These are phyloP conservation scores for Amylocystis lapponica DNA, from an alignment of 768 basidiomycete species.

Conservation along the genomic window DNA sequence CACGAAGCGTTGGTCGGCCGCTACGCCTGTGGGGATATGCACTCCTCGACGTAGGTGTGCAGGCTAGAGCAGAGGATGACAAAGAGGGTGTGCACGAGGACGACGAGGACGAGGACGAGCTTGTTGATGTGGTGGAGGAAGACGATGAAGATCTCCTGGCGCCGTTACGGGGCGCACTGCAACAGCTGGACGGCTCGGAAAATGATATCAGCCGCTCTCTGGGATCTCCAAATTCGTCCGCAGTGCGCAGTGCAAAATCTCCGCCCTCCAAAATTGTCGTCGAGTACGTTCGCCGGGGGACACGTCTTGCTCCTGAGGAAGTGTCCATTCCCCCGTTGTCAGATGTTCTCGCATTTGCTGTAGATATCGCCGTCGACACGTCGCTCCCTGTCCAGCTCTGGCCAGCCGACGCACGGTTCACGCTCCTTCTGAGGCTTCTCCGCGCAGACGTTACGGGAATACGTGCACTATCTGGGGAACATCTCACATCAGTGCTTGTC, in stretches of 20 bases:
- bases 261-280: conserved; percentile 24
- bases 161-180: conserved; percentile 61
- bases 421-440: conserved; percentile 49
- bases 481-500: conserved; percentile 47
- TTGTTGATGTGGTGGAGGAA: conserved; percentile 39
- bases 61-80: conserved; percentile 16
- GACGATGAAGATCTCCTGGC: conserved; percentile 53
- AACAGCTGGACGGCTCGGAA: conserved; percentile 43
- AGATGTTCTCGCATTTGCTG: conserved; percentile 35
- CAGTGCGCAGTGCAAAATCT: conserved; percentile 11
- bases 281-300: conserved; percentile 69
- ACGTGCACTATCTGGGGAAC: conserved; percentile 37
- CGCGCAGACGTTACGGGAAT: conserved; percentile 48
- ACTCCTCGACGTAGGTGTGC: conserved; percentile 56
- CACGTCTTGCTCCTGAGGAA: conserved; percentile 53
- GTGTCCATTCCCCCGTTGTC: conserved; percentile 46
- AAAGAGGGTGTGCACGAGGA: conserved; percentile 26
- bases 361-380: conserved; percentile 13
- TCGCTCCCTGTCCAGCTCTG: conserved; percentile 42
- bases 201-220: conserved; percentile 16
- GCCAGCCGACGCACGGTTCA: conserved; percentile 44
- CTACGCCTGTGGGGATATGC: conserved; percentile 65
- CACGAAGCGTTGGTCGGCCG: conserved; percentile 54
- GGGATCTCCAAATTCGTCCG: conserved; percentile 26
- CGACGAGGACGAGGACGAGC: conserved; percentile 49